These are phyloP conservation scores for Calycina marina DNA, from an alignment of 2,329 filamentous ascomycete genomes.

Conservation along the genomic window DNA sequence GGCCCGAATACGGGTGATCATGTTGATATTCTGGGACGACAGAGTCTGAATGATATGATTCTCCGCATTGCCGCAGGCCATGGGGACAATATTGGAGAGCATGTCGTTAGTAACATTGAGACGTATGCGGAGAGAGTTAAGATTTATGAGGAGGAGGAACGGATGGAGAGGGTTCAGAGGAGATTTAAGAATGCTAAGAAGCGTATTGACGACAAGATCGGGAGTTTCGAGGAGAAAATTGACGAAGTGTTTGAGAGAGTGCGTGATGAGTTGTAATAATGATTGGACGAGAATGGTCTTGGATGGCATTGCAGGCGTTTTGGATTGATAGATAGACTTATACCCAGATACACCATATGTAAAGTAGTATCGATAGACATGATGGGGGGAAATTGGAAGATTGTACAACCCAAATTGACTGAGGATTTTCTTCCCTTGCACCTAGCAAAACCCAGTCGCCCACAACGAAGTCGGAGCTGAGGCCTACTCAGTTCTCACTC, in stretches of 20 bases:
- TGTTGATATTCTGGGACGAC: constrained; percentile 84
- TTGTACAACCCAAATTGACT: no score
- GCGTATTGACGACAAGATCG: not conserved
- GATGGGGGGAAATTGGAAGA: no score
- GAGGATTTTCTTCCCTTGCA: no score
- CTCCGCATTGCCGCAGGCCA: constrained; percentile 73
- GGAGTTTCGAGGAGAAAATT: not conserved
- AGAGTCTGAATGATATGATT: constrained; percentile 82
- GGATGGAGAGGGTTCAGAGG: not conserved
- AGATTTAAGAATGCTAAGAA: not conserved
- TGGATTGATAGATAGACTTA: not conserved
- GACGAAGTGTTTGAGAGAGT: not conserved
- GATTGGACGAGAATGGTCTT: not conserved
- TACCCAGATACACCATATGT: not conserved
- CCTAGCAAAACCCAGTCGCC: no score
- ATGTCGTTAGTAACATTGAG: constrained; percentile 64
- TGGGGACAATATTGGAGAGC: constrained; percentile 65
- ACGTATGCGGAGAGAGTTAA: constrained; percentile 75
- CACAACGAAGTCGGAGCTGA: no score
- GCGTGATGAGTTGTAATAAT: not conserved
- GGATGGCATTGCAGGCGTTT: not conserved
- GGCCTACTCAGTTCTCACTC: no score
- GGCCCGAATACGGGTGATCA: constrained; percentile 69
- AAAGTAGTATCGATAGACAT: no score
- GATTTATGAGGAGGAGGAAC: constrained; percentile 31